Base-by-base conservation (phyloP, 2,329 filamentous ascomycete species). In the Diaporthe vaccinii region DNA sequence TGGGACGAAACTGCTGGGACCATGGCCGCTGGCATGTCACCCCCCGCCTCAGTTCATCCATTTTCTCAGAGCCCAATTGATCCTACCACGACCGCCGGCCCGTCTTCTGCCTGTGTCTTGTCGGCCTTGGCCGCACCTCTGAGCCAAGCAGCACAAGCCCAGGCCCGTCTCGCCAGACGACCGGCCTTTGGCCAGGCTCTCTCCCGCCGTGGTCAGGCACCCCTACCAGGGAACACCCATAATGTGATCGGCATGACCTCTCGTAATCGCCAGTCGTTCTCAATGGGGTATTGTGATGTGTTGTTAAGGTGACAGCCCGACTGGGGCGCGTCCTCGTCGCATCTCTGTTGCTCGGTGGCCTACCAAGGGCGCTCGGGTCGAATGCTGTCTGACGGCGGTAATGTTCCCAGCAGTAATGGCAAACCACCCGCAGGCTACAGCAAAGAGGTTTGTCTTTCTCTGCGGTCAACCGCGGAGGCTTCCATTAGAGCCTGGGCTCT, bases 181-280 rank as follows among this genome's bases (percentile, higher is more conserved):
- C 20, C 7, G 46, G 28, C 44, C n/a, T 68, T 4, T 68, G 65
- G 46, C 65, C 46, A 53, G 31, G 46, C 46, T 7, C 12, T n/a
- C 22, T 20, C 46, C n/a, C 46, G 39, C 65, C n/a, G 14, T 46
- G 28, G 46, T 39, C 31, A 51, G 31, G 14, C 31, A 53, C 14
- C 44, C 22, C 28, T 68, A 46, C 46, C 28, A 17, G 12, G 12
- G 12, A 31, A 36, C 14, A 39, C 20, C n/a, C n/a, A n/a, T 53
- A n/a, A 36, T 4, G 12, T 34, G 22, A 17, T 41, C 39, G 39
- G n/a, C 46, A 28, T 8, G 44, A 53, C 31, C 31, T 53, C 46
- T 68, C 65, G 46, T 53, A 51, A 68, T 68, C 46, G 46, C 65
- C 46, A 55, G 53, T 68, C 65, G 65, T 53, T 53, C 65, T 68